phyloP scores from a whole-genome alignment of 768 basidiomycete species.

The Panellus pusillus region DNA sequence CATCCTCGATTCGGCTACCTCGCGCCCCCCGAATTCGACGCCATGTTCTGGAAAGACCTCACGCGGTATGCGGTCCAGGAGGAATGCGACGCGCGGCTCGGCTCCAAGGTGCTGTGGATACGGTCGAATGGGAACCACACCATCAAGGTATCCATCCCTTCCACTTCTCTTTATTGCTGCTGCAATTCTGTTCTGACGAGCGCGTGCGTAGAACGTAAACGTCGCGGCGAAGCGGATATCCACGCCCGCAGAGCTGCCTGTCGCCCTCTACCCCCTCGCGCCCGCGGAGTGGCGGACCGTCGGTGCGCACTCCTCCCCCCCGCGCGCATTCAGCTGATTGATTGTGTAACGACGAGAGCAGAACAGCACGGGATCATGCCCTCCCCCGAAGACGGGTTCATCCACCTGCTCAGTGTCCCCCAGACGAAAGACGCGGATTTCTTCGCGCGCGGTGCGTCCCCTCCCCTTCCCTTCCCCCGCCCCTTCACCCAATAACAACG shows the following conservation, averaged over 20 bases:
- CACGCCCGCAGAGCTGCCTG: background rate
- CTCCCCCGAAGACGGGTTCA: background rate
- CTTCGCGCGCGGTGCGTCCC: background rate
- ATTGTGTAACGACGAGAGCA: background rate
- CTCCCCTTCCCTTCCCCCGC: background rate
- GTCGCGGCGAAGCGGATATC: background rate
- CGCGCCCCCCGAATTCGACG: constrained; percentile 14
- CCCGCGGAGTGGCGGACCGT: background rate
- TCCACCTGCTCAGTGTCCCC: background rate
- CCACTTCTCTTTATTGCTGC: background rate
- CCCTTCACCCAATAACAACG: background rate
- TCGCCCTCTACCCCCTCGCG: constrained; percentile 1
- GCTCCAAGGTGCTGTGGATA: constrained; percentile 27
- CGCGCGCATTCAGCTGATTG: background rate
- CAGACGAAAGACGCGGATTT: background rate
- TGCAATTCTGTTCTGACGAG: background rate
- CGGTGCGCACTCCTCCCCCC: background rate
- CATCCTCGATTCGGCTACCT: background rate
- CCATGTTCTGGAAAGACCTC: constrained; percentile 6
- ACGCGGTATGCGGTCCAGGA: constrained; percentile 27
- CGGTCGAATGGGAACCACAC: constrained; percentile 24
- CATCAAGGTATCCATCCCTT: constrained; percentile 14
- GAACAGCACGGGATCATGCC: constrained; percentile 1
- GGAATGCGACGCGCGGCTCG: constrained; percentile 24
- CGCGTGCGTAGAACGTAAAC: background rate